A percentile compares a stretch with the other conserved stretches of the same genome.
These are phyloP conservation scores for Saksenaea vasiformis DNA, from an alignment of 371 early-diverging fungal species.

Conservation along the genomic window DNA sequence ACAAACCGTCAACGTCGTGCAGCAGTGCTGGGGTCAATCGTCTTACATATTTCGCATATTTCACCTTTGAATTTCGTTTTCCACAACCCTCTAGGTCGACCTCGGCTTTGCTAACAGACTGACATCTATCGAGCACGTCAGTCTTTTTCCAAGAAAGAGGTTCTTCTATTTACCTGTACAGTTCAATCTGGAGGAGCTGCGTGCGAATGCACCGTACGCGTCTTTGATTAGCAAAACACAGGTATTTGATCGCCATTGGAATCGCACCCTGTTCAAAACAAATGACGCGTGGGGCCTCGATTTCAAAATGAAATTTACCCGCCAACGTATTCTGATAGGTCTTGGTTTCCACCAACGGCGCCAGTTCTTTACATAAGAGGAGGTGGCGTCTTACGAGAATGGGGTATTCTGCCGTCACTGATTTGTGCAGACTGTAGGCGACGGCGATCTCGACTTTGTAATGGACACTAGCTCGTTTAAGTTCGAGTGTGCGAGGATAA, in stretches of 20 bases:
- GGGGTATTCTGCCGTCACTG: conserved; percentile 39
- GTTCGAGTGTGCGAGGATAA: conserved; percentile 33
- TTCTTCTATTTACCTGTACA: conserved; percentile 30
- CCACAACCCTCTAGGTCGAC: conserved; percentile 23
- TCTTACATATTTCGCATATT: conserved; percentile 26
- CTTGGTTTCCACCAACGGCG: conserved; percentile 38
- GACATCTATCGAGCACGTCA: conserved; percentile 22
- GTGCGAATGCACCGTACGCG: conserved; percentile 32
- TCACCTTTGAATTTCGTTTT: conserved; percentile 21
- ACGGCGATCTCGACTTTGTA: conserved; percentile 37
- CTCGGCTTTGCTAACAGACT: conserved; percentile 36
- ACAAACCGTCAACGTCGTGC: conserved; percentile 27
- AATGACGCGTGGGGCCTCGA: conserved; percentile 39
- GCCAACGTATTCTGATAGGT: conserved; percentile 36
- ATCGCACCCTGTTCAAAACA: conserved; percentile 37
- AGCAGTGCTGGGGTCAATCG: conserved; percentile 32
- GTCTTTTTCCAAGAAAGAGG: background rate
- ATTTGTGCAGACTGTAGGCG: conserved; percentile 22
- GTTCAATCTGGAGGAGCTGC: conserved; percentile 37
- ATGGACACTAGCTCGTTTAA: conserved; percentile 34
- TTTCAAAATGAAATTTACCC: conserved; percentile 46
- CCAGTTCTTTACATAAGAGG: conserved; percentile 33
- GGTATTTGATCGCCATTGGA: conserved; percentile 34
- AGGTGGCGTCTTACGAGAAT: conserved; percentile 36
- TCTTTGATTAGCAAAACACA: conserved; percentile 37